Evolutionary conservation across 1,284 basidiomycete species (phyloP), one percentile per base, ranked within the genome.

Genomic region (Cronartium ribicola): DNA sequence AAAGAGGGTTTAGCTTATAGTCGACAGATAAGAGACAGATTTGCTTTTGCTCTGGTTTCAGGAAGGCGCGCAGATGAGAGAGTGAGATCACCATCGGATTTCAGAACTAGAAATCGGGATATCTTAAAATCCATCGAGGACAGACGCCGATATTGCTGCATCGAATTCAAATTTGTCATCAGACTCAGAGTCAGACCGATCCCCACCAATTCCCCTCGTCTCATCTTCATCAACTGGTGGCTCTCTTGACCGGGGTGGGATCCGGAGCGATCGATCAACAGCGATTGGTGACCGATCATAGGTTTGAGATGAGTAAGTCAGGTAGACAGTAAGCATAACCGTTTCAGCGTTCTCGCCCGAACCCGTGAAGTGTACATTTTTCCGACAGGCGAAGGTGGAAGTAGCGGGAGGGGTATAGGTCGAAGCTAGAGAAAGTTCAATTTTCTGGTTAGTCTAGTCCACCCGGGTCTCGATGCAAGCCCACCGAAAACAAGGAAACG

Each of bases 281-380:
- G n/a, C 51, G 51, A 55, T 55, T 7, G 51, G 51, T 20, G 51
- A 55, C 11, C 51, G 51, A 55, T 55, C 51, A 29, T 55, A 55
- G 10, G 51, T 20, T 55, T 55, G 51, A n/a, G 51, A 29, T 55
- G 51, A 55, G 3, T 55, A 29, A 29, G 51, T 55, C 29, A 55
- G 51, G n/a, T 55, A 29, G 7, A 55, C 11, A 29, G 51, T 20
- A 6, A 55, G 17, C 51, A 55, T 55, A 4, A 55, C 51, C 51
- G 51, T 7, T 55, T 20, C 6, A 20, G 51, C n/a, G 51, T 55
- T 29, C 2, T 20, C 51, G 5, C 29, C 51, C 4, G 51, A 4
- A 55, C 51, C n/a, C 6, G 13, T 55, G 51, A 55, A 55, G 51
- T 11, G 51, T 20, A 55, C 51, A 20, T 20, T 55, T 55, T 55